Percentiles rank a stretch among this genome's conserved stretches.
phyloP scores from a whole-genome alignment of 2,329 filamentous ascomycete species.

The Trichoderma sp. region DNA sequence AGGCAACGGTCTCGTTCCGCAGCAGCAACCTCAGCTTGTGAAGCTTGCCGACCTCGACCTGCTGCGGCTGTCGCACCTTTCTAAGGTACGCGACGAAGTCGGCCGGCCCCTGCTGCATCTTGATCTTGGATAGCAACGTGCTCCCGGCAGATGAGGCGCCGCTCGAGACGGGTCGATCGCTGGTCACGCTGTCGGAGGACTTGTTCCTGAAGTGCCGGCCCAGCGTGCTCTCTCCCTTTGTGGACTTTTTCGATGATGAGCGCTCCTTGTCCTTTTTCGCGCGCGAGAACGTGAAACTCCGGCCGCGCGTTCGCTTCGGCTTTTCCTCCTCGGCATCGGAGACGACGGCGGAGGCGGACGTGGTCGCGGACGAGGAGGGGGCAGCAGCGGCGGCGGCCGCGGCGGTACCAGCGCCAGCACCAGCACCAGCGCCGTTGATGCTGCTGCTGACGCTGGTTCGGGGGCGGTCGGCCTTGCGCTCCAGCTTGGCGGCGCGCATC shows the following conservation, averaged over 20 bases:
- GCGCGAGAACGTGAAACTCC: constrained; percentile 76
- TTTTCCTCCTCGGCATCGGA: constrained; percentile 51
- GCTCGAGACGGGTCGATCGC: constrained; percentile 57
- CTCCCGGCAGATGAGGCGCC: constrained; percentile 53
- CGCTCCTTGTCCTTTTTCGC: constrained; percentile 57
- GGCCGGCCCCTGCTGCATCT: constrained; percentile 71
- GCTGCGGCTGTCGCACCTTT: constrained; percentile 77
- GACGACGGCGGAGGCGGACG: constrained; percentile 43
- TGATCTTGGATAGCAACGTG: constrained; percentile 67
- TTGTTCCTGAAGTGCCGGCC: constrained; percentile 70
- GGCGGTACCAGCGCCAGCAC: background rate
- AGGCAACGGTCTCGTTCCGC: constrained; percentile 91
- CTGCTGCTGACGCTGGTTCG: constrained; percentile 49
- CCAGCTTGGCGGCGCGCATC: constrained; percentile 55
- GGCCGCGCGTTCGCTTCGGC: constrained; percentile 51
- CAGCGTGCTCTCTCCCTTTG: constrained; percentile 63
- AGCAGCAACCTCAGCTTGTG: constrained; percentile 89
- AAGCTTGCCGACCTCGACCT: constrained; percentile 89
- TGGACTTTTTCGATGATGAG: constrained; percentile 72
- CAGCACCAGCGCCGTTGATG: constrained; percentile 39
- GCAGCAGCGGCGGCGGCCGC: constrained; percentile 30
- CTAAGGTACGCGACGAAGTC: constrained; percentile 86
- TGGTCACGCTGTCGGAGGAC: constrained; percentile 69
- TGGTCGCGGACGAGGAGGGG: constrained; percentile 31
- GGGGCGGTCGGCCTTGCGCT: constrained; percentile 48